Percentiles rank a stretch among this genome's conserved stretches.
Conservation (phyloP, 805 yeast species). For the Metschnikowia shivogae region DNA sequence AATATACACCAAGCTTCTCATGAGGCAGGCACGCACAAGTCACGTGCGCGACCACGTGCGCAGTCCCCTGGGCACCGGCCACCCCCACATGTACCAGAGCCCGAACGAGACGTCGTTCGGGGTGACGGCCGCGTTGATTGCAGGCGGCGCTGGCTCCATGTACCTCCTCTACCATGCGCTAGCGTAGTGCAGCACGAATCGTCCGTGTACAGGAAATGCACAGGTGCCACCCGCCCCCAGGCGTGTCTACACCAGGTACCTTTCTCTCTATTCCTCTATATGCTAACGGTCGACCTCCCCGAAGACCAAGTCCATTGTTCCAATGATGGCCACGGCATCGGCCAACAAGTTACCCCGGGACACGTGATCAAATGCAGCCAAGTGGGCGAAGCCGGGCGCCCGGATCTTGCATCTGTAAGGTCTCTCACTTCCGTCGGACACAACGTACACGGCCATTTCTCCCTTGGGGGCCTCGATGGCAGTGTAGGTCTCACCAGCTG, state of each 20-base stretch:
- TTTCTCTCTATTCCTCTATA: background rate
- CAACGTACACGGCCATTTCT: slow-evolving; percentile 88
- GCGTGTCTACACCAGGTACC: background rate
- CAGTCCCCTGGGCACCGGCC: slow-evolving; percentile 1
- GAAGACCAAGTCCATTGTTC: slow-evolving; percentile 92
- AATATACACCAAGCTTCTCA: slow-evolving; percentile 38
- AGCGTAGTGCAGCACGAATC: background rate
- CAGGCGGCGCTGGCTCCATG: slow-evolving; percentile 32
- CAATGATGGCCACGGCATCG: slow-evolving; percentile 89
- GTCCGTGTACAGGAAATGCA: background rate
- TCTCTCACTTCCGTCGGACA: slow-evolving; percentile 84
- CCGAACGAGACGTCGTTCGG: slow-evolving; percentile 20
- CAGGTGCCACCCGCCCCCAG: background rate
- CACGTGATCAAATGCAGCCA: slow-evolving; percentile 84
- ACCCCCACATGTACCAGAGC: slow-evolving; percentile 35
- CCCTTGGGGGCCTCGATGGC: slow-evolving; percentile 95
- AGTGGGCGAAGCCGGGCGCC: slow-evolving; percentile 91
- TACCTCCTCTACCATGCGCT: slow-evolving; percentile 25
- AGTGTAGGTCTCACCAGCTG: slow-evolving; percentile 87
- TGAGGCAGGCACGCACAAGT: slow-evolving; percentile 31
- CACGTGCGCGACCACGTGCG: slow-evolving; percentile 1
- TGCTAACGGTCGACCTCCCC: slow-evolving; percentile 87
- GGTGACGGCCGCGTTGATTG: slow-evolving; percentile 22
- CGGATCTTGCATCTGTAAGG: slow-evolving; percentile 91
- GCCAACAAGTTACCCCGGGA: slow-evolving; percentile 84